These are phyloP conservation scores for Silene uniflora DNA, from an alignment of 148 eudicot genomes.

Conservation along the genomic window DNA sequence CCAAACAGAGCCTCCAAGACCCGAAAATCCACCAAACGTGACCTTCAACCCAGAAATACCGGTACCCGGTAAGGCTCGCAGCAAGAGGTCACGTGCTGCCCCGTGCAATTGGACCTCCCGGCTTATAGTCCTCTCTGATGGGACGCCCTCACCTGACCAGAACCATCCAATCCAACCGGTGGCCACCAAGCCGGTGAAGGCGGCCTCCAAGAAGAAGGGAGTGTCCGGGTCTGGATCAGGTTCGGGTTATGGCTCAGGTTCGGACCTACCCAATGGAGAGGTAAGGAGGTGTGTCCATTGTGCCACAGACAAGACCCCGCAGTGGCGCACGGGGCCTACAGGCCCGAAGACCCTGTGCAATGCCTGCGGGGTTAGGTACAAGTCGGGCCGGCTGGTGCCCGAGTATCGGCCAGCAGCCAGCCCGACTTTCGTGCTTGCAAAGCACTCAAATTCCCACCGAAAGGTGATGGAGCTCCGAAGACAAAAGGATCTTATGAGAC, in stretches of 20 bases:
- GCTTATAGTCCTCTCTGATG: conserved; percentile 34
- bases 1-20: conserved; percentile 17
- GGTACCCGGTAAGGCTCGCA: conserved; percentile 85
- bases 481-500: conserved; percentile 61
- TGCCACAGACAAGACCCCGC: conserved; percentile 84
- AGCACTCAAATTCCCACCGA: conserved; percentile 88
- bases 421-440: conserved; percentile 66
- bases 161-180: conserved; percentile 15
- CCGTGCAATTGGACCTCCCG: conserved; percentile 85
- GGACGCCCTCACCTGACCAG: conserved; percentile 6
- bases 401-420: conserved; percentile 91
- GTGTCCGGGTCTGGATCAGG: conserved; percentile 9
- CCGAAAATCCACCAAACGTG: conserved; percentile 18
- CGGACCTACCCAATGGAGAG: conserved; percentile 30
- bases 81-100: conserved; percentile 82
- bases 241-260: background rate
- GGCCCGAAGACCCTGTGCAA: conserved; percentile 92
- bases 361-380: conserved; percentile 86
- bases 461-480: conserved; percentile 80
- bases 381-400: conserved; percentile 82
- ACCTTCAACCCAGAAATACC: conserved; percentile 48
- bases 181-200: conserved; percentile 29
- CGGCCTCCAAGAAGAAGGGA: conserved; percentile 32
- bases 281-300: conserved; percentile 76
- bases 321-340: conserved; percentile 90